These are phyloP conservation scores for Microcyclospora tardicrescens DNA, from an alignment of 2,329 filamentous ascomycete genomes.

Conservation along the genomic window DNA sequence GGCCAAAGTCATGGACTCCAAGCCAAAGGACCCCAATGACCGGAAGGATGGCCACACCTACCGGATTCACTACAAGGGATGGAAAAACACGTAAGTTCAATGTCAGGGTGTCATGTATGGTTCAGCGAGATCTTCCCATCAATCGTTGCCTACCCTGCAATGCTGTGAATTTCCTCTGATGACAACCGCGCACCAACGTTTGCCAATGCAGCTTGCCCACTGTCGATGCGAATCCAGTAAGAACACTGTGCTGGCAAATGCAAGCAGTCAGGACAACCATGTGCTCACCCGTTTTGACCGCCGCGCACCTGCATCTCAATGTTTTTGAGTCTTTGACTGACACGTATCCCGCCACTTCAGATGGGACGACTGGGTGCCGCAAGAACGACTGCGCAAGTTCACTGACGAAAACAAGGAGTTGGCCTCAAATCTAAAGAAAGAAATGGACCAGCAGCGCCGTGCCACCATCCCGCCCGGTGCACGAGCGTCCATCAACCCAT, in stretches of 20 bases:
- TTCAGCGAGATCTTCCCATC: neutral
- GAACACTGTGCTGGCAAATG: too few relatives aligned
- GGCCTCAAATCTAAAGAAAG: constrained; percentile 57
- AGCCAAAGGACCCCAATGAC: constrained; percentile 46
- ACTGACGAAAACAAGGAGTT: constrained; percentile 92
- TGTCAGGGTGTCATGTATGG: neutral
- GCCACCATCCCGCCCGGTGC: constrained; percentile 12
- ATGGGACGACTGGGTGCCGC: constrained; percentile 97
- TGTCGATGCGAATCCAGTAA: too few relatives aligned
- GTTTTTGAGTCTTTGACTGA: neutral
- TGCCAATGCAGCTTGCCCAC: too few relatives aligned
- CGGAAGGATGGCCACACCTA: constrained; percentile 71
- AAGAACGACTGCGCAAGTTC: constrained; percentile 86
- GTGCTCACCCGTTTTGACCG: too few relatives aligned
- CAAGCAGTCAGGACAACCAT: too few relatives aligned
- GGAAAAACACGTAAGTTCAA: constrained; percentile 81
- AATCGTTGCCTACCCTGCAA: neutral
- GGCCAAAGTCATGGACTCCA: constrained; percentile 81
- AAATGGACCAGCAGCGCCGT: constrained; percentile 49
- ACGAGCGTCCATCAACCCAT: constrained; percentile 28
- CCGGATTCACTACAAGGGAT: constrained; percentile 96
- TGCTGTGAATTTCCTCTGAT: too few relatives aligned
- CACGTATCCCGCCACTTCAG: constrained; percentile 25
- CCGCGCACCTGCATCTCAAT: too few relatives aligned
- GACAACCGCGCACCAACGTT: too few relatives aligned